Conservation (phyloP, 768 basidiomycete genomes). For the Lactarius deliciosus region DNA sequence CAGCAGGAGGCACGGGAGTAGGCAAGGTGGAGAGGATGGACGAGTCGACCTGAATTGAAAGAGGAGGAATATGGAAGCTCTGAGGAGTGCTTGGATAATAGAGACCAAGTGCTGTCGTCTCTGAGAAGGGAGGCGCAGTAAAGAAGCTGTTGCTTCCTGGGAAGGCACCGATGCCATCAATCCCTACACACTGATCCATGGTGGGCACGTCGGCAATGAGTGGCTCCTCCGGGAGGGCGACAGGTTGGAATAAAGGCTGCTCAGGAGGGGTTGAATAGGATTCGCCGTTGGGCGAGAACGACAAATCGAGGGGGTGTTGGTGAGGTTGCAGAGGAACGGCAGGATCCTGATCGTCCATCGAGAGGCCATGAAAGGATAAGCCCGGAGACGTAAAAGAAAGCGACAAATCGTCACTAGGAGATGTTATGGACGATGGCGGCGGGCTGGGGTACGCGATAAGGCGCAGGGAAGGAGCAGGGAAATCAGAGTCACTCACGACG, state of each 20-base stretch:
- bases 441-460: conserved; percentile 8
- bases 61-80: not conserved
- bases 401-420: conserved; percentile 1
- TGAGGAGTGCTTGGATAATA: conserved; percentile 7
- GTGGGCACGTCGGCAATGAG: not conserved
- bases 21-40: not conserved
- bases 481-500: conserved; percentile 8
- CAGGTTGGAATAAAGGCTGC: not conserved
- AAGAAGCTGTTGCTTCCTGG: not conserved
- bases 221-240: not conserved
- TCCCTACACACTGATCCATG: not conserved
- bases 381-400: not conserved
- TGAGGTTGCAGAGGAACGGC: not conserved
- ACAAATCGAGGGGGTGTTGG: not conserved
- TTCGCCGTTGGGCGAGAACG: not conserved
- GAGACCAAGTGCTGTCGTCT: conserved; percentile 16
- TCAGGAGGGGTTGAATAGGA: not conserved
- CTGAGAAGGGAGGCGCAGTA: not conserved
- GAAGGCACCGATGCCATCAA: not conserved
- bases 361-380: not conserved
- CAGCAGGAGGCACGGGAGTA: not conserved
- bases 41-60: not conserved
- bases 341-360: not conserved
- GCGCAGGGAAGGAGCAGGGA: not conserved
- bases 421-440: conserved; percentile 10